Evolutionary conservation across 208 protist species (phyloP).

Genomic region (Leishmania turanica): DNA sequence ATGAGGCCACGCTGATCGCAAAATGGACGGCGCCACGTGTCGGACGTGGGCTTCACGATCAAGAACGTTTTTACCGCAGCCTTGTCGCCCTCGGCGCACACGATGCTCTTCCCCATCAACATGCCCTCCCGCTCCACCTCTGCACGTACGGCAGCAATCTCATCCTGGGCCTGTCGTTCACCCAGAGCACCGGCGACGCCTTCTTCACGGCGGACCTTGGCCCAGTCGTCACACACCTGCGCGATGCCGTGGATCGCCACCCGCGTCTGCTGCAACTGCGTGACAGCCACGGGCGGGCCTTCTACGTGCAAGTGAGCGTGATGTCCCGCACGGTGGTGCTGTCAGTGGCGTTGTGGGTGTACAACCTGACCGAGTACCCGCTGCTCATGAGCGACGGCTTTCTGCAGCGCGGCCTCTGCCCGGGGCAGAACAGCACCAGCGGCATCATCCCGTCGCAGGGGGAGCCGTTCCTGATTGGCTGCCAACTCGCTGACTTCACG

Average conservation of each 20-base stretch:
- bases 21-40: slow-evolving; percentile 40
- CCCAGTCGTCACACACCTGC: slow-evolving; percentile 41
- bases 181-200: slow-evolving; percentile 63
- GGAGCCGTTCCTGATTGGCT: slow-evolving; percentile 72
- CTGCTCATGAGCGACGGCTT: slow-evolving; percentile 63
- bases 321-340: slow-evolving; percentile 67
- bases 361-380: slow-evolving; percentile 83
- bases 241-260: slow-evolving; percentile 49
- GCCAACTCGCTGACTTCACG: slow-evolving; percentile 52
- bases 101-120: slow-evolving; percentile 54
- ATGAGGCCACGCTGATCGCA: slow-evolving; percentile 35
- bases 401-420: slow-evolving; percentile 47
- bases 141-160: slow-evolving; percentile 64
- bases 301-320: slow-evolving; percentile 73
- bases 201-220: slow-evolving; percentile 44
- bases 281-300: slow-evolving; percentile 55
- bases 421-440: slow-evolving; percentile 57
- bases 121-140: slow-evolving; percentile 54
- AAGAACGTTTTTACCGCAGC: slow-evolving; percentile 31
- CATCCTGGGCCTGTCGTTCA: slow-evolving; percentile 54
- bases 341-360: slow-evolving; percentile 78
- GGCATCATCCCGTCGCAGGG: slow-evolving; percentile 83
- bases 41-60: slow-evolving; percentile 18
- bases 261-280: slow-evolving; percentile 54
- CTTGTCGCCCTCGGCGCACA: slow-evolving; percentile 63